Evolutionary conservation across 2,329 filamentous ascomycete species (phyloP), one percentile per base, ranked within the genome.

Genomic region (Colletotrichum tanaceti): DNA sequence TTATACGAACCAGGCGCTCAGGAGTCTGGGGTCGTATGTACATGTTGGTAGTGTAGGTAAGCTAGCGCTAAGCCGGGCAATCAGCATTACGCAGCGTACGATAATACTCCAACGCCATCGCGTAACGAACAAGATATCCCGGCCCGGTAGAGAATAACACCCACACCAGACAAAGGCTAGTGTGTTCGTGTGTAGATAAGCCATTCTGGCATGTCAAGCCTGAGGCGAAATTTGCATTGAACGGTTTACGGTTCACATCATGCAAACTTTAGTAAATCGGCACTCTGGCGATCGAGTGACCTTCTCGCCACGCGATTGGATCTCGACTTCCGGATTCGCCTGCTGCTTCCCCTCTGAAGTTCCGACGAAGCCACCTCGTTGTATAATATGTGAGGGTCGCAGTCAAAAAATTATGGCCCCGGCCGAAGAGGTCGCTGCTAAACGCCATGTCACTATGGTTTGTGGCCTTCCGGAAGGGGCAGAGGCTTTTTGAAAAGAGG

Each of bases 321-420:
- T 55, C 24, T 44, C 20, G 10, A 58, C 11, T 35, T 43, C 24
- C 9, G 35, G 44, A 5, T 13, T 38, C 14, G 7, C 22, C 35
- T 49, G 16, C 11, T 28, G 49, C 28, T n/a, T n/a, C 10, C 41
- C 47, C 28, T 22, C 55, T 35, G 20, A 57, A 60, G 61, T 61
- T 65, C 55, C 35, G 63, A 61, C 22, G 57, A 66, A 57, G 50
- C 18, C 39, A 47, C 43, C 20, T 43, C 61, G 52, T 43, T 57
- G 52, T 43, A n/a, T 28, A 32, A 43, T 10, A 61, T 18, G 43
- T 46, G 55, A n/a, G 32, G 50, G 24, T 35, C 18, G 18, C 18
- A 39, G 22, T 11, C 18, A 49, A n/a, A 20, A 43, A n/a, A 20
- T n/a, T n/a, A 20, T 2, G 28, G 13, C 35, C n/a, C 22, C 22